Evolutionary conservation across 306 rosid genomes (phyloP).

Genomic region (Vicia faba): DNA sequence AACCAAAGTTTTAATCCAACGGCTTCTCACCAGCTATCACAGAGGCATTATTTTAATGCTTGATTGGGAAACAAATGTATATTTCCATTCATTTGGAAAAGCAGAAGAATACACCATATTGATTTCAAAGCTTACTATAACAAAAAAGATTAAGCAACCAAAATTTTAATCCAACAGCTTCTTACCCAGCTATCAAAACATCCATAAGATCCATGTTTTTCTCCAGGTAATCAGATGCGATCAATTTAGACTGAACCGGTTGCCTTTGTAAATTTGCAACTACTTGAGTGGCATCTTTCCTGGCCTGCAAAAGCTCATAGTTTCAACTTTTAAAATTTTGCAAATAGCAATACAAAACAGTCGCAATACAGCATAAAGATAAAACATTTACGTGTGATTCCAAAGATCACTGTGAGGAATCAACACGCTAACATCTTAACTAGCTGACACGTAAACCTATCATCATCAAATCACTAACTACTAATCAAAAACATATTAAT

Average conservation of each 20-base stretch:
- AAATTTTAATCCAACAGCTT: neutral
- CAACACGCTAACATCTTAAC: slow-evolving; percentile 22
- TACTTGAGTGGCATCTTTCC: slow-evolving; percentile 96
- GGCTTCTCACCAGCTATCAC: slow-evolving; percentile 65
- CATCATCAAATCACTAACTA: neutral
- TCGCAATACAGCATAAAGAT: slow-evolving; percentile 24
- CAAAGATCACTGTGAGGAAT: slow-evolving; percentile 20
- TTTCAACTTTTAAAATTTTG: slow-evolving; percentile 33
- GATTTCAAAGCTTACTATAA: slow-evolving; percentile 29
- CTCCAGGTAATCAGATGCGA: slow-evolving; percentile 97
- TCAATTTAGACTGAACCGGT: slow-evolving; percentile 84
- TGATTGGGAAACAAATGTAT: too few relatives aligned
- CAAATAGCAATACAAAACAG: slow-evolving; percentile 25
- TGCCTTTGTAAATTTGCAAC: slow-evolving; percentile 99
- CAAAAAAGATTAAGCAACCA: slow-evolving; percentile 25
- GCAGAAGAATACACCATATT: slow-evolving; percentile 21
- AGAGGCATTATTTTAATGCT: too few relatives aligned
- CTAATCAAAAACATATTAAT: slow-evolving; percentile 1
- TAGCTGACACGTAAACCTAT: neutral
- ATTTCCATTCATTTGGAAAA: slow-evolving; percentile 9
- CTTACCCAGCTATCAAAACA: slow-evolving; percentile 81
- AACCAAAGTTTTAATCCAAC: slow-evolving; percentile 4
- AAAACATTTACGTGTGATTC: slow-evolving; percentile 13
- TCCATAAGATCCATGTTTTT: slow-evolving; percentile 84
- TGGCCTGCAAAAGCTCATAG: slow-evolving; percentile 58